phyloP scores from a whole-genome alignment of 164 flowering plant genomes.

The Liriodendron chinense region DNA sequence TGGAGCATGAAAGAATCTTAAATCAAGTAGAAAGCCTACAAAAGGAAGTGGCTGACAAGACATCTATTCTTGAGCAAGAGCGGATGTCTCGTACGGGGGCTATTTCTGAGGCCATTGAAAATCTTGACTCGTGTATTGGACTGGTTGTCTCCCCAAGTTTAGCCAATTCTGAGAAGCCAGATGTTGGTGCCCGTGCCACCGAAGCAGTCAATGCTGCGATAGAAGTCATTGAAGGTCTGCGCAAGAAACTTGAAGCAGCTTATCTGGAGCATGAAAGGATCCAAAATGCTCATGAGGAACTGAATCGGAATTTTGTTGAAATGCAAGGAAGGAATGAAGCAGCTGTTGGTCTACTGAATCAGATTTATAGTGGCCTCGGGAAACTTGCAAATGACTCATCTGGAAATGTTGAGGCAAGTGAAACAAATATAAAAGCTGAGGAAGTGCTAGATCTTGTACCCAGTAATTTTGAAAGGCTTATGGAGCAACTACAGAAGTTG shows the following conservation, averaged over 20 bases:
- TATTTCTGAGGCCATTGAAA: constrained; percentile 38
- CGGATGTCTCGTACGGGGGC: constrained; percentile 39
- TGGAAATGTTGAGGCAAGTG: constrained; percentile 28
- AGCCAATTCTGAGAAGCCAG: constrained; percentile 19
- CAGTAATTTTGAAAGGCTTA: constrained; percentile 31
- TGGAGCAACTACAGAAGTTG: constrained; percentile 37
- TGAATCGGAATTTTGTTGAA: constrained; percentile 32
- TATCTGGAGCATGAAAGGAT: constrained; percentile 32
- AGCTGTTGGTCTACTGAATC: constrained; percentile 37
- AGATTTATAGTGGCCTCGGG: constrained; percentile 38
- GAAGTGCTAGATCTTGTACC: constrained; percentile 34
- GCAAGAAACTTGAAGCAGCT: constrained; percentile 47
- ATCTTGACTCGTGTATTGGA: constrained; percentile 39
- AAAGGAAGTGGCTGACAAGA: constrained; percentile 40
- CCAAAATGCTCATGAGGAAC: constrained; percentile 30
- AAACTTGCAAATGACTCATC: constrained; percentile 30
- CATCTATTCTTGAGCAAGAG: constrained; percentile 39
- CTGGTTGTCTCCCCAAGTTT: constrained; percentile 14
- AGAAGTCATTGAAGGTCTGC: constrained; percentile 48
- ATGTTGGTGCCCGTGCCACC: constrained; percentile 25
- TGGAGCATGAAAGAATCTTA: constrained; percentile 32
- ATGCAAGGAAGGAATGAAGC: constrained; percentile 44
- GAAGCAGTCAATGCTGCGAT: constrained; percentile 53
- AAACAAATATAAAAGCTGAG: constrained; percentile 19
- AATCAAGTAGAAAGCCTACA: constrained; percentile 47